Base-by-base conservation (phyloP, 1,284 basidiomycete genomes). In the Ganoderma lingzhi region DNA sequence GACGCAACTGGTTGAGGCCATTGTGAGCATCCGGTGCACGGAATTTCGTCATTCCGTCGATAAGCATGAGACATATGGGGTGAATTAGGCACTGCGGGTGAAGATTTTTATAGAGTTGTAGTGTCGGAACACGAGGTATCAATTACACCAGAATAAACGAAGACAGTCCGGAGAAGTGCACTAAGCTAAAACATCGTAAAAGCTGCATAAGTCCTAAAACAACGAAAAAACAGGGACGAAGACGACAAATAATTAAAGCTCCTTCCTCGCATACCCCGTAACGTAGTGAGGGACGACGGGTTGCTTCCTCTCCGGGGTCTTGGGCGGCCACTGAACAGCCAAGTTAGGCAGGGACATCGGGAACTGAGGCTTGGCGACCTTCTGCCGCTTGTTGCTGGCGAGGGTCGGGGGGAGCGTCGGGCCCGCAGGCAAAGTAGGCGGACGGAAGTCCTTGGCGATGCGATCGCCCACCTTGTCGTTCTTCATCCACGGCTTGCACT, bases 381-480 rank as follows among this genome's bases (percentile, higher is more conserved):
- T 56, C 55, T 15, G 30, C 55, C 55, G 17, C 55, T 56, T 56
- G 55, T 32, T 35, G 32, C 19, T 17, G 4, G 55, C 30, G 9
- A 56, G 30, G 14, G 53, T 6, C 14, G 30, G 30, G 17, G 53
- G 28, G 1, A 56, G 1, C 3, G 55, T 56, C 0, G 55, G 55
- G 6, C 55, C 32, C 30, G 8, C 6, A 1, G 17, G 0, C 15
- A 1, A 32, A 15, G 15, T 15, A 2, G 32, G 55, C 1, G 30
- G 55, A 35, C 17, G 15, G 55, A 8, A 37, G 19, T 35, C 32
- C 17, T 19, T 35, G 6, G 0, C 30, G 32, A 56, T 19, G 19
- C 55, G 55, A 6, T 64, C 63, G 14, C 63, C 63, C 1, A 41
- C 51, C 51, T 56, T 64, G 63, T 64, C 63, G 12, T 23, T 17